Evolutionary conservation across 371 early-diverging fungal genomes (phyloP), one percentile per base, ranked within the genome.

Genomic region (Actinomucor elegans): DNA sequence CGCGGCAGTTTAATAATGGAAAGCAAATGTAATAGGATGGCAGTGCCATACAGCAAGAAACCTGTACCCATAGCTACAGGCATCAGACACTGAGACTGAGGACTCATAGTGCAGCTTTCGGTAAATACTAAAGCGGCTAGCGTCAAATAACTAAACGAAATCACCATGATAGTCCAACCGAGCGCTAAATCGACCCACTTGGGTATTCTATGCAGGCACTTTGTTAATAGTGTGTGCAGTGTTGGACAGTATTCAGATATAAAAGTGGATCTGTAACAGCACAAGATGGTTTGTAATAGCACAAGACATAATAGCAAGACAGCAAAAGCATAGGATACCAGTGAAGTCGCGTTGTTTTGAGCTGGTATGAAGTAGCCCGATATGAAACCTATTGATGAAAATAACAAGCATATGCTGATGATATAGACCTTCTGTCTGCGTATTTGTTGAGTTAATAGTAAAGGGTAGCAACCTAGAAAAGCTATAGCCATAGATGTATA

Each of bases 11-110:
- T 50, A 15, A 71, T 54, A 9, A 71, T 55, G 7, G 66, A 51
- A 27, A 75, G 37, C 24, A 75, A 46, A 51, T 75, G 75, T n/a
- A 69, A 55, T 4, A 75, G 32, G 8, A 48, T 40, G 0, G 65
- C 28, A 23, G 72, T 64, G 12, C 75, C 75, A 51, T 71, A 75
- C 1, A 54, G 27, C 17, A 75, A 55, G 42, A 75, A 71, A 0
- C 72, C 71, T n/a, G 64, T 62, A 45, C 75, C 75, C 59, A 75
- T 71, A 18, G 59, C 60, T 7, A 71, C n/a, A 3, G 69, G 67
- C 59, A 71, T 50, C 17, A 67, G 35, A 23, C 69, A 68, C 18
- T 69, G 67, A 4, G 61, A 45, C 10, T 48, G 29, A 5, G 31
- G 18, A 3, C 54, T 32, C n/a, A n/a, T n/a, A n/a, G 14, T 41